A percentile compares a stretch with the other conserved stretches of the same genome.
Evolutionary conservation across 2,329 filamentous ascomycete species (phyloP).

Genomic region (Plectosphaerella plurivora): DNA sequence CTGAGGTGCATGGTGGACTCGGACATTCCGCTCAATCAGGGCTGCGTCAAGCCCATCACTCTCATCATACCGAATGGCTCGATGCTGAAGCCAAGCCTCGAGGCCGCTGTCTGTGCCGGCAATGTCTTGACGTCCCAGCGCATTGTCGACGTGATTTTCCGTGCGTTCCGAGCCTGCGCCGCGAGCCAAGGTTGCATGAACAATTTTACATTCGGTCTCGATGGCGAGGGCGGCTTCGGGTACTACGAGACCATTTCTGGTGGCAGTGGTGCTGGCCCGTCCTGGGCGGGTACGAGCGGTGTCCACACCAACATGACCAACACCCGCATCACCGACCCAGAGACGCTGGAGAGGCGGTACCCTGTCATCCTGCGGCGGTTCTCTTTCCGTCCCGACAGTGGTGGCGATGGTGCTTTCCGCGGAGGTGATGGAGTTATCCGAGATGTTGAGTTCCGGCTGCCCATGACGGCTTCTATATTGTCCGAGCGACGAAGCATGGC

Average conservation of each 20-base stretch:
- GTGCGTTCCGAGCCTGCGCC: slow-evolving; percentile 69
- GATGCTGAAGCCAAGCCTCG: slow-evolving; percentile 25
- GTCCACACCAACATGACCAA: slow-evolving; percentile 86
- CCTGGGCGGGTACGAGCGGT: slow-evolving; percentile 69
- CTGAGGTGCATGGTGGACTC: slow-evolving; percentile 25
- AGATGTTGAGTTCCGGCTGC: slow-evolving; percentile 68
- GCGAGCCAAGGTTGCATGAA: slow-evolving; percentile 77
- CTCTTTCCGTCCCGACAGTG: slow-evolving; percentile 56
- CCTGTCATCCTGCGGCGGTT: slow-evolving; percentile 71
- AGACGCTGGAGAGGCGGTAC: slow-evolving; percentile 73
- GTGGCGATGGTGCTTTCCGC: slow-evolving; percentile 55
- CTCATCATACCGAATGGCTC: slow-evolving; percentile 65
- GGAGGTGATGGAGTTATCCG: slow-evolving; percentile 66
- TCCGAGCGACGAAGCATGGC: slow-evolving; percentile 65
- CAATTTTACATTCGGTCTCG: slow-evolving; percentile 75
- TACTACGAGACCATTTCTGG: slow-evolving; percentile 86
- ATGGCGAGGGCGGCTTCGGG: slow-evolving; percentile 59
- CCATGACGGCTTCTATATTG: slow-evolving; percentile 65
- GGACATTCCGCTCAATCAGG: slow-evolving; percentile 29
- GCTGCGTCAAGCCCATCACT: slow-evolving; percentile 68
- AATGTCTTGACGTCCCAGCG: slow-evolving; percentile 28
- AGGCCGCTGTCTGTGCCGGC: slow-evolving; percentile 26
- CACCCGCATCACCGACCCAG: slow-evolving; percentile 75
- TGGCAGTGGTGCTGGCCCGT: slow-evolving; percentile 67
- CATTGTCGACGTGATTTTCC: slow-evolving; percentile 64